Percentiles rank a stretch among this genome's conserved stretches.
phyloP scores from a whole-genome alignment of 441 rosid species.

The Jatropha multifida region DNA sequence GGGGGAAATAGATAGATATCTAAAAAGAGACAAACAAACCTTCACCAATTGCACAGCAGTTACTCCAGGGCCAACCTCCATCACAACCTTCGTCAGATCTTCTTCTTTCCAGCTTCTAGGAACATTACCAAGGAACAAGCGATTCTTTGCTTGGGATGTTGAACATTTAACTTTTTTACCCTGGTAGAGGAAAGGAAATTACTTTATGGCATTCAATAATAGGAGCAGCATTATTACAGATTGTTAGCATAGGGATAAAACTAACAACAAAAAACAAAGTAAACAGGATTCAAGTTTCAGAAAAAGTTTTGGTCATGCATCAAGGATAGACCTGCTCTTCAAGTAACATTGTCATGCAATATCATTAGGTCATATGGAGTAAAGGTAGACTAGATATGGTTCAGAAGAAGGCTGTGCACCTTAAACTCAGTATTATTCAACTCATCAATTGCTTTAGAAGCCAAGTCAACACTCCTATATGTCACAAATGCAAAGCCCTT shows the following conservation, averaged over 20 bases:
- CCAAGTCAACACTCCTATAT: conserved; percentile 65
- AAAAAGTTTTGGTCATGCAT: neutral
- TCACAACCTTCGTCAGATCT: conserved; percentile 69
- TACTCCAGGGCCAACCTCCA: conserved; percentile 77
- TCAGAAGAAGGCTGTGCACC: conserved; percentile 38
- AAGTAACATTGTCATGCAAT: neutral
- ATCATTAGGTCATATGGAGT: conserved; percentile 2
- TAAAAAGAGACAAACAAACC: conserved; percentile 38
- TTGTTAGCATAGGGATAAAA: neutral
- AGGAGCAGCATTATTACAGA: conserved; percentile 11
- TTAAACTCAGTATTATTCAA: conserved; percentile 71
- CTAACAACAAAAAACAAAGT: neutral
- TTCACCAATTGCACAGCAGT: conserved; percentile 70
- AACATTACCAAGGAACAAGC: conserved; percentile 86
- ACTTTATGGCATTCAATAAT: conserved; percentile 19
- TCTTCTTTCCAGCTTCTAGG: conserved; percentile 81
- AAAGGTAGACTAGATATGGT: neutral
- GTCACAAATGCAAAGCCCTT: conserved; percentile 95
- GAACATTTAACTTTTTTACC: conserved; percentile 86
- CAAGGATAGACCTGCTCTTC: neutral
- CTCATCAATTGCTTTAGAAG: conserved; percentile 76
- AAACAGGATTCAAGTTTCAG: neutral
- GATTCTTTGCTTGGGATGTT: conserved; percentile 88
- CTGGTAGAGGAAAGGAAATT: conserved; percentile 36
- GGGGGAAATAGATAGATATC: neutral